Evolutionary conservation across 2,329 filamentous ascomycete species (phyloP).

Genomic region (Sclerotinia borealis): DNA sequence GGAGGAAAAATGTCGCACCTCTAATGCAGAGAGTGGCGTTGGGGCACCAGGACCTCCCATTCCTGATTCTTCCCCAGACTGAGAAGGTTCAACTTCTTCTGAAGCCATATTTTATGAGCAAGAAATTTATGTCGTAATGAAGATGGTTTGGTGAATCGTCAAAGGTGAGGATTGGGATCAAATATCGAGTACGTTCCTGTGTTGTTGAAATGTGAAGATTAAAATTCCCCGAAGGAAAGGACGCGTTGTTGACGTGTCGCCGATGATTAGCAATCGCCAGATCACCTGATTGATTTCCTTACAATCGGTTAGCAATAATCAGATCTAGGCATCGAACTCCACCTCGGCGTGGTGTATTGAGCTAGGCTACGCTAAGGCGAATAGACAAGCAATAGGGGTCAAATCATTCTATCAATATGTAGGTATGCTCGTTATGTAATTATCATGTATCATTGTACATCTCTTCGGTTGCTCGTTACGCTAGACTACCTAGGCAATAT

Average conservation of each 20-base stretch:
- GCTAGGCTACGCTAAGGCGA: no score
- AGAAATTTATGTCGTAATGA: background rate
- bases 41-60: conserved; percentile 85
- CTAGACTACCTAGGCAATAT: conserved; percentile 5
- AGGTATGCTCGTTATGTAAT: no score
- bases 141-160: background rate
- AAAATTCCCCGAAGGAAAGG: background rate
- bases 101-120: conserved; percentile 23
- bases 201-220: background rate
- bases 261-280: conserved; percentile 8
- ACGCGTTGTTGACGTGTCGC: conserved; percentile 8
- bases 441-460: background rate
- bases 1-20: conserved; percentile 53
- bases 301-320: no score
- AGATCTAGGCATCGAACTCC: no score
- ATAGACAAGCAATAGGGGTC: no score
- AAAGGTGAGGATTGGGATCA: background rate
- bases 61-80: conserved; percentile 69
- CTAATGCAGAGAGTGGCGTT: conserved; percentile 76
- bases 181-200: background rate
- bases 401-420: no score
- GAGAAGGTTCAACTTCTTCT: conserved; percentile 49
- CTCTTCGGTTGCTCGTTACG: conserved; percentile 7
- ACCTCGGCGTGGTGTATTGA: background rate
- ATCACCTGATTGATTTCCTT: conserved; percentile 12